Base-by-base conservation (phyloP, 257 asterid species). In the Haberlea rhodopensis region DNA sequence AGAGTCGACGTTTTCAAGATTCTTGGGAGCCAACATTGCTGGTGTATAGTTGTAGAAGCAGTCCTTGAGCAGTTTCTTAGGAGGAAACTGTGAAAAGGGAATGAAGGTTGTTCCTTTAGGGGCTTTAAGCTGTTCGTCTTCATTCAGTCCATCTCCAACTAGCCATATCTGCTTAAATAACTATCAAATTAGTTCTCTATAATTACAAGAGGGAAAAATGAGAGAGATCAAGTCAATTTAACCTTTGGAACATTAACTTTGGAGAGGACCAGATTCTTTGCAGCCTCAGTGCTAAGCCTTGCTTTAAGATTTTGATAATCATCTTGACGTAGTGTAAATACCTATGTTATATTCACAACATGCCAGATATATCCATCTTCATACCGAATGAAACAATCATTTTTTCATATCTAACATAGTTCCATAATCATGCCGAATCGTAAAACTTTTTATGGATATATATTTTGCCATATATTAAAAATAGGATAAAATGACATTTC, bases 1-100 rank as follows among this genome's bases (percentile, higher is more conserved):
- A 46, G 87, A 82, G 69, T 82, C 82, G 16, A 82, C 63, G 46
- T 82, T 82, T 63, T 82, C 77, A 23, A 79, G 79, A 63, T 69
- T 58, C 54, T 79, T 76, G 3, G 87, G 82, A 69, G 79, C 66
- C 52, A 76, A 23, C 84, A 82, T 76, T 23, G 87, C 76, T 43
- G 87, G 87, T 20, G 82, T 76, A 40, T 58, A 57, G 66, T 43
- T 59, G 71, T 79, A 82, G 61, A 57, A 55, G 79, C 87, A 82
- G 53, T 79, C 84, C 60, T 61, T 68, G 51, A 82, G 77, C 51
- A 55, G 5, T 71, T 71, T 76, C 73, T 68, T 82, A 3, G 84
- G 82, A 9, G 84, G 87, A 18, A 71, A 65, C 64, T 63, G 72
- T 4, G 87, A 70, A 56, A 71, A 76, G 5, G 87, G 87, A 57